Evolutionary conservation across 805 yeast genomes (phyloP).

Genomic region (Blastobotrys parvus): DNA sequence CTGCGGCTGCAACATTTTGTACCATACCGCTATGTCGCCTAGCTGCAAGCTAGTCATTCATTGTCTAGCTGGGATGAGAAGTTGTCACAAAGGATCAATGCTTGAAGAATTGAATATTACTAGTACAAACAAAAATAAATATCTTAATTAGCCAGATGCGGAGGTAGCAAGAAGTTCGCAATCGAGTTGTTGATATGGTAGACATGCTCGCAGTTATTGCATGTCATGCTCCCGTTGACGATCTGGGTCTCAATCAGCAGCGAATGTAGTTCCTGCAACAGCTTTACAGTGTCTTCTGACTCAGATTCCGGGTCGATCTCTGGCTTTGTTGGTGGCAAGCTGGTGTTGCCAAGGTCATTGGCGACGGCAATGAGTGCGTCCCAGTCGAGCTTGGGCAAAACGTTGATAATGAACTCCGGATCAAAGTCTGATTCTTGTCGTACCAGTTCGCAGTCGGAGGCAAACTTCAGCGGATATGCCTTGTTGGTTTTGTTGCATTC

Average conservation of each 20-base stretch:
- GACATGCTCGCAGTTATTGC: constrained; percentile 77
- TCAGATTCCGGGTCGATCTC: background rate
- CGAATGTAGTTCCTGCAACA: constrained; percentile 68
- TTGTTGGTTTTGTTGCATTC: constrained; percentile 64
- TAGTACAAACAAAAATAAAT: background rate
- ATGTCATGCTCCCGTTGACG: constrained; percentile 79
- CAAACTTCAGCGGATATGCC: constrained; percentile 74
- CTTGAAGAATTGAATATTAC: no score
- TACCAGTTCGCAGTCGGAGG: constrained; percentile 58
- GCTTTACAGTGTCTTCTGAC: constrained; percentile 18
- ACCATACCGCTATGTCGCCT: no score
- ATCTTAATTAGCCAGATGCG: constrained; percentile 57
- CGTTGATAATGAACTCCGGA: constrained; percentile 67
- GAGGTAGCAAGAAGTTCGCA: constrained; percentile 90
- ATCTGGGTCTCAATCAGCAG: constrained; percentile 81
- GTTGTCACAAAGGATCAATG: no score
- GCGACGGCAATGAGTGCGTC: constrained; percentile 72
- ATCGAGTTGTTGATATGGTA: constrained; percentile 88
- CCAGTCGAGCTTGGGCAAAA: constrained; percentile 85
- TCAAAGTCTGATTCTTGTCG: constrained; percentile 75
- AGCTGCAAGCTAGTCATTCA: no score
- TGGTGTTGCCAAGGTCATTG: constrained; percentile 38
- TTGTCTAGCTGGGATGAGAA: no score
- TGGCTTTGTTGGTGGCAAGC: constrained; percentile 29
- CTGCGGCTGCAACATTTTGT: no score